Evolutionary conservation across 2,329 filamentous ascomycete genomes (phyloP).

Genomic region (Paecilomyces dactylethromorphus): DNA sequence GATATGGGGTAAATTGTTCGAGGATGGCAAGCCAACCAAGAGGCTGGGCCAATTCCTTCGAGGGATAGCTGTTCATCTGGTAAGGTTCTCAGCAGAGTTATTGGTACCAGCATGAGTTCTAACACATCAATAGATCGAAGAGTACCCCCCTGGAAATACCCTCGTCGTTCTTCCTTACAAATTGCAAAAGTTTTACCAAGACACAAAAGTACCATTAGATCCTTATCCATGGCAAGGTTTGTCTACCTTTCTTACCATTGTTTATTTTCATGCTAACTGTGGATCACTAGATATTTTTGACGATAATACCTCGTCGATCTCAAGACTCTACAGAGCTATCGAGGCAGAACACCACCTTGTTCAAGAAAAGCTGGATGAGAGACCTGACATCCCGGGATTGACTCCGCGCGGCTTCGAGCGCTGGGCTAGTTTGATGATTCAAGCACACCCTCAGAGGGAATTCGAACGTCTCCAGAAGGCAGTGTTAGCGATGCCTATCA

Average conservation of each 20-base stretch:
- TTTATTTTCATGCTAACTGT: conserved; percentile 9
- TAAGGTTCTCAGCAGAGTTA: conserved; percentile 33
- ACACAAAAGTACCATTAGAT: conserved; percentile 59
- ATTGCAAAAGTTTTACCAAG: conserved; percentile 65
- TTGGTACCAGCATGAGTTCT: conserved; percentile 7
- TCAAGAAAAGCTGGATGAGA: conserved; percentile 45
- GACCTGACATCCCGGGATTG: conserved; percentile 57
- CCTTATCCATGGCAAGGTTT: conserved; percentile 62
- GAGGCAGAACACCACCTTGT: conserved; percentile 59
- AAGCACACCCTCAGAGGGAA: conserved; percentile 70
- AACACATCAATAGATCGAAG: conserved; percentile 52
- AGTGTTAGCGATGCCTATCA: conserved; percentile 65
- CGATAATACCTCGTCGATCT: conserved; percentile 47
- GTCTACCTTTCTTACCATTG: conserved; percentile 13
- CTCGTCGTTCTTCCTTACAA: conserved; percentile 71
- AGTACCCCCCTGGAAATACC: conserved; percentile 60
- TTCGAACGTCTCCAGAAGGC: conserved; percentile 63
- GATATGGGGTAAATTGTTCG: conserved; percentile 72
- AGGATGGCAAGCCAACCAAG: conserved; percentile 58
- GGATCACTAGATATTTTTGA: conserved; percentile 47
- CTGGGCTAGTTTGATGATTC: conserved; percentile 68
- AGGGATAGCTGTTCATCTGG: conserved; percentile 68
- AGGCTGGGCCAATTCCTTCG: conserved; percentile 65
- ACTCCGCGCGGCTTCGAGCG: conserved; percentile 62
- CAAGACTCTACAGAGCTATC: conserved; percentile 51